Conservation (phyloP, 805 yeast species). For the Lipomyces japonicus region DNA sequence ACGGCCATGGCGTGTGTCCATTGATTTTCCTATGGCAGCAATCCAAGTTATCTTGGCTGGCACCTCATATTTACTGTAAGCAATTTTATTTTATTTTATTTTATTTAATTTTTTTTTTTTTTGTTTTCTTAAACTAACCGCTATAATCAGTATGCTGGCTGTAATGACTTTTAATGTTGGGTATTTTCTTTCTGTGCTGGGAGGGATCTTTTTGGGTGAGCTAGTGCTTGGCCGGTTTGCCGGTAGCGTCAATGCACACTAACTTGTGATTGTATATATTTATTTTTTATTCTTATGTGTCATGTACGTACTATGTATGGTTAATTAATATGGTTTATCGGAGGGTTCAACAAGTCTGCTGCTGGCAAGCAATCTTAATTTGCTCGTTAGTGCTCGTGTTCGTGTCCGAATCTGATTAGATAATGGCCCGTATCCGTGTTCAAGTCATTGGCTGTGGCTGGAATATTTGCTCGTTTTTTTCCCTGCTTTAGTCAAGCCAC, state of each 20-base stretch:
- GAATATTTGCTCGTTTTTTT: no score
- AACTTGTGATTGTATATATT: neutral
- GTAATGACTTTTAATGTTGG: conserved; percentile 36
- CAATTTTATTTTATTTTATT: neutral
- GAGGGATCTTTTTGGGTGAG: conserved; percentile 34
- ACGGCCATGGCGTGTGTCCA: conserved; percentile 29
- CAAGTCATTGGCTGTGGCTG: no score
- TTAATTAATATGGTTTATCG: no score
- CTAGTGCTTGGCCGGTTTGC: conserved; percentile 32
- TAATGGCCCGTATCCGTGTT: no score
- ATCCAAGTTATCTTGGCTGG: conserved; percentile 27
- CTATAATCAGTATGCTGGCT: conserved; percentile 32
- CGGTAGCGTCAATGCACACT: conserved; percentile 1
- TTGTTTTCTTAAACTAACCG: no score
- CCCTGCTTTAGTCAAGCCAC: no score
- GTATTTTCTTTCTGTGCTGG: conserved; percentile 33
- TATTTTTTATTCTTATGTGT: no score
- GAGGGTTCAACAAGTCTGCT: no score
- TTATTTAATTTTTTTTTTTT: neutral
- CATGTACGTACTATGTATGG: no score
- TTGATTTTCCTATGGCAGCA: conserved; percentile 29
- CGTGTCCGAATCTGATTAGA: no score
- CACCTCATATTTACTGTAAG: conserved; percentile 27
- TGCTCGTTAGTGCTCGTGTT: no score
- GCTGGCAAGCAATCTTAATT: no score